These are phyloP conservation scores for Jatropha multifida DNA, from an alignment of 441 rosid genomes.

Conservation along the genomic window DNA sequence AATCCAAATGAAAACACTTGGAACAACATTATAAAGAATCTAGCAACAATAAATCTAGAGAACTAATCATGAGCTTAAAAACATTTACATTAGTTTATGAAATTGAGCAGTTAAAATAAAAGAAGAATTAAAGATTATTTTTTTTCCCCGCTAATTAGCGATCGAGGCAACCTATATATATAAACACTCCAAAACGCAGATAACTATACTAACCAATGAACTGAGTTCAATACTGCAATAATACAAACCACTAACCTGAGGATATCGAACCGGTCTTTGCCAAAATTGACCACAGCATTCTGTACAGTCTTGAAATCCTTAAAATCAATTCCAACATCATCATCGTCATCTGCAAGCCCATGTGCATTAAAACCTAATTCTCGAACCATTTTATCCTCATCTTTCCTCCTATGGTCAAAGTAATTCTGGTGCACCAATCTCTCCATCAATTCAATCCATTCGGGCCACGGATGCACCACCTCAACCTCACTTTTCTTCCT, in stretches of 20 bases:
- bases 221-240: background rate
- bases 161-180: background rate
- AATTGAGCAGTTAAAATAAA: background rate
- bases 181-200: background rate
- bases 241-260: constrained; percentile 56
- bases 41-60: constrained; percentile 1
- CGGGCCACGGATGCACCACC: constrained; percentile 93
- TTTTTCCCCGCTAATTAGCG: background rate
- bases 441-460: constrained; percentile 95
- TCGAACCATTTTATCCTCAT: constrained; percentile 61
- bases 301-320: constrained; percentile 74
- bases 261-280: constrained; percentile 93
- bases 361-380: constrained; percentile 53
- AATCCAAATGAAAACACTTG: constrained; percentile 12
- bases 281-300: constrained; percentile 78
- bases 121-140: background rate
- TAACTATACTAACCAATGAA: too few species aligned
- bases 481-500: constrained; percentile 46
- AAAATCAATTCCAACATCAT: constrained; percentile 44
- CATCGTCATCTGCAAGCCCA: constrained; percentile 25
- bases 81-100: background rate
- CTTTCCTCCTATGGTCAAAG: constrained; percentile 78
- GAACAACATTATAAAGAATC: background rate
- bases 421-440: constrained; percentile 79
- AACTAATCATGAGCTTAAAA: background rate